Conservation (phyloP, 106 monocot species). For the Hemerocallis citrina region DNA sequence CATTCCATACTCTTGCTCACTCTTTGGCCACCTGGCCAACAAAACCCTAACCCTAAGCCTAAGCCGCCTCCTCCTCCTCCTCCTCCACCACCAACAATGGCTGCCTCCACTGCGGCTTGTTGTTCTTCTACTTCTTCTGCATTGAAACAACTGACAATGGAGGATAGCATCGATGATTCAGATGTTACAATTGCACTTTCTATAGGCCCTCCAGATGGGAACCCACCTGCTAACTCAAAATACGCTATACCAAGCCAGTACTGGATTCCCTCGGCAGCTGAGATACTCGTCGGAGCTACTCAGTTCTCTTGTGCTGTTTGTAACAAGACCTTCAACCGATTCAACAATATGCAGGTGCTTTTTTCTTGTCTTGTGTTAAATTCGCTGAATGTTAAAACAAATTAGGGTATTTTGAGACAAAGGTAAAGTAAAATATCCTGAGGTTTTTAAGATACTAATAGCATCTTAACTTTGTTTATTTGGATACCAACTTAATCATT, state of each 20-base stretch:
- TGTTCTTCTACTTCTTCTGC: background rate
- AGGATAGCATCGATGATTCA: background rate
- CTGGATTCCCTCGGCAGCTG: constrained; percentile 77
- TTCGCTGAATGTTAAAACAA: no score
- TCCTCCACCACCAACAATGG: background rate
- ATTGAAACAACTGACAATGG: no score
- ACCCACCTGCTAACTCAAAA: background rate
- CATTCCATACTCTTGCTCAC: constrained; percentile 41
- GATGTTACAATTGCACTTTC: constrained; percentile 41
- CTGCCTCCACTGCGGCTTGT: background rate
- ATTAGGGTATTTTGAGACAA: no score
- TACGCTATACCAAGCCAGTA: constrained; percentile 37
- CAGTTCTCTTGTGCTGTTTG: constrained; percentile 89
- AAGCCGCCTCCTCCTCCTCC: no score
- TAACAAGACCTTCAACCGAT: constrained; percentile 86
- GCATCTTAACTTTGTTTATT: no score
- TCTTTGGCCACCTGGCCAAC: constrained; percentile 49
- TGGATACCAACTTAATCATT: no score
- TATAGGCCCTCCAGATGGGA: constrained; percentile 32
- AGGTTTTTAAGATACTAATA: no score
- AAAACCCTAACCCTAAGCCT: constrained; percentile 10
- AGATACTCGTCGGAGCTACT: constrained; percentile 77
- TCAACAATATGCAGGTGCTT: constrained; percentile 99
- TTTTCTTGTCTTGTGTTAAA: no score
- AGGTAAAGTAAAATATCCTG: no score